Percentiles rank a stretch among this genome's conserved stretches.
These are phyloP conservation scores for Heritiera fomes DNA, from an alignment of 345 rosid species.

Conservation along the genomic window DNA sequence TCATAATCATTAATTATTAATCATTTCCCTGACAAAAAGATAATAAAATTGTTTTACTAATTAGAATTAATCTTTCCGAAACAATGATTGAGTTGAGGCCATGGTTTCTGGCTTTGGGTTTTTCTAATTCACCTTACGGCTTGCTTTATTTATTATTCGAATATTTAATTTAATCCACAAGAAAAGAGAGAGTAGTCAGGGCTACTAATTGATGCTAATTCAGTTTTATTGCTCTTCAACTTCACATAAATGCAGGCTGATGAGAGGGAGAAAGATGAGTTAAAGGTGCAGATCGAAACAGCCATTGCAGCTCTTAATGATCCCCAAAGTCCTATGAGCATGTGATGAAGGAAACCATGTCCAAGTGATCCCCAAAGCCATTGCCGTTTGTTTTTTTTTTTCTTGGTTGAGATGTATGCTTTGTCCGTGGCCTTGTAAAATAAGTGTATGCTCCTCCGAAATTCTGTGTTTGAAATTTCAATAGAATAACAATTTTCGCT, in stretches of 20 bases:
- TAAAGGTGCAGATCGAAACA: conserved; percentile 44
- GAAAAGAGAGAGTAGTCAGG: too few species aligned
- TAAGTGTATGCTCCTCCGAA: background rate
- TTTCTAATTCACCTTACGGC: too few species aligned
- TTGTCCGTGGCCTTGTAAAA: background rate
- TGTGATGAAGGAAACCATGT: conserved; percentile 18
- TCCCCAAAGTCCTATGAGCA: conserved; percentile 65
- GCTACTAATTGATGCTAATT: too few species aligned
- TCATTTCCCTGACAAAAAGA: background rate
- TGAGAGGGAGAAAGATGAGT: conserved; percentile 51
- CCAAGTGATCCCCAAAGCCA: background rate
- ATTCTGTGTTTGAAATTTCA: background rate
- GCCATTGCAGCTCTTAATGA: conserved; percentile 61
- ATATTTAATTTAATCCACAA: too few species aligned
- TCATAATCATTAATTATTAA: background rate
- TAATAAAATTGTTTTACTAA: too few species aligned
- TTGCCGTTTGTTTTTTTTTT: background rate
- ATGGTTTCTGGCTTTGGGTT: too few species aligned
- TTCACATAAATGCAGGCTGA: conserved; percentile 48
- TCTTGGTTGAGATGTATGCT: background rate
- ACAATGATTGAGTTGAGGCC: too few species aligned
- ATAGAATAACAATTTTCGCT: background rate
- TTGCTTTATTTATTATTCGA: too few species aligned
- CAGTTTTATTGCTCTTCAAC: background rate
- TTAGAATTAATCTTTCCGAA: too few species aligned